A percentile compares a stretch with the other conserved stretches of the same genome.
Evolutionary conservation across 257 asterid genomes (phyloP).

Genomic region (Jacaranda mimosifolia): DNA sequence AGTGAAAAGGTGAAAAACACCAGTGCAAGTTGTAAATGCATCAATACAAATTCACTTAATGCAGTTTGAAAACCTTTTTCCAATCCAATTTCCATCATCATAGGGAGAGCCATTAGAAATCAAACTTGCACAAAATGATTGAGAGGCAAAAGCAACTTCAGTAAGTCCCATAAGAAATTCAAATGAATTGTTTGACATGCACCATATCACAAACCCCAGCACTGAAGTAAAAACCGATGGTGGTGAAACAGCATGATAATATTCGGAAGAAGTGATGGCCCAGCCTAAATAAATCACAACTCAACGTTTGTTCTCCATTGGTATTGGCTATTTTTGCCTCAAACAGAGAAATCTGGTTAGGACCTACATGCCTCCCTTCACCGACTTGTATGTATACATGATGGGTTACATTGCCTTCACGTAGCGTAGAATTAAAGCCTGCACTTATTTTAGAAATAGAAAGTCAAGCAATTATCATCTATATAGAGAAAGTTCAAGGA

Average conservation of each 20-base stretch:
- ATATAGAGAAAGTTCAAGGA: not conserved
- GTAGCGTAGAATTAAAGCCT: slow-evolving; percentile 56
- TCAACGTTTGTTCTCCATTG: slow-evolving; percentile 52
- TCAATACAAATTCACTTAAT: slow-evolving; percentile 49
- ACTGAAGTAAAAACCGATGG: slow-evolving; percentile 52
- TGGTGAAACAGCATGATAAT: slow-evolving; percentile 53
- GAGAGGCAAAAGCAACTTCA: slow-evolving; percentile 54
- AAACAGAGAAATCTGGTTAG: slow-evolving; percentile 51
- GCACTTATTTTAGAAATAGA: slow-evolving; percentile 50
- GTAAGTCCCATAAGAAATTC: not conserved
- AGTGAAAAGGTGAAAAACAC: slow-evolving; percentile 52
- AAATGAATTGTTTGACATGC: not conserved
- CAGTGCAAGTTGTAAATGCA: slow-evolving; percentile 55
- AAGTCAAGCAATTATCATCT: too few species aligned
- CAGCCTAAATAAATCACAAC: slow-evolving; percentile 52
- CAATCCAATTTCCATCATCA: slow-evolving; percentile 58
- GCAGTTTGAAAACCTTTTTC: slow-evolving; percentile 54
- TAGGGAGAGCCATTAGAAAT: slow-evolving; percentile 53
- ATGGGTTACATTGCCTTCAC: slow-evolving; percentile 56
- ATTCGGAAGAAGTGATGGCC: slow-evolving; percentile 55
- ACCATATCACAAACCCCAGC: slow-evolving; percentile 42
- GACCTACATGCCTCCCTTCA: slow-evolving; percentile 58
- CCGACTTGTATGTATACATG: slow-evolving; percentile 61
- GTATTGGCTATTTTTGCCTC: slow-evolving; percentile 57
- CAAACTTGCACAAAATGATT: slow-evolving; percentile 53